Percentiles rank a stretch among this genome's conserved stretches.
Conservation (phyloP, 306 rosid genomes). For the Herpetospermum pedunculosum region DNA sequence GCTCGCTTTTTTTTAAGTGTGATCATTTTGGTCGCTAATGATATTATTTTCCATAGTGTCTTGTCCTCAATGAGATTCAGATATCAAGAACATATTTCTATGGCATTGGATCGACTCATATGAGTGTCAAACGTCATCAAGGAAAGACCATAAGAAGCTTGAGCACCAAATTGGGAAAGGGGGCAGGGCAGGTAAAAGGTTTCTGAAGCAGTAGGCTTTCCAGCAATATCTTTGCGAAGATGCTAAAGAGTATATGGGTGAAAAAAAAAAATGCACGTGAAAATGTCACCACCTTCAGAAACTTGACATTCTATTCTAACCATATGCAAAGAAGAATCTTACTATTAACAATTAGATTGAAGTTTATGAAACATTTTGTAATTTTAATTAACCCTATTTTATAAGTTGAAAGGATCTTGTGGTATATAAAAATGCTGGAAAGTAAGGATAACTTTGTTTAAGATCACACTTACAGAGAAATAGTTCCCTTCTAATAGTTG, state of each 20-base stretch:
- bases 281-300: neutral
- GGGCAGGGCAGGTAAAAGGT: neutral
- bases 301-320: neutral
- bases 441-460: neutral
- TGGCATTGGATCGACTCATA: neutral
- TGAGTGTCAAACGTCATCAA: neutral
- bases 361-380: neutral
- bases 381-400: neutral
- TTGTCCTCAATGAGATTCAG: neutral
- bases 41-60: neutral
- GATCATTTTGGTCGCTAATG: neutral
- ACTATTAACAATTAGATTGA: neutral
- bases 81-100: neutral
- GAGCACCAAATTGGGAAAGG: neutral
- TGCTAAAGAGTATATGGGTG: neutral
- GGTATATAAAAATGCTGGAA: neutral
- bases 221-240: neutral
- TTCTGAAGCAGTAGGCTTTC: neutral
- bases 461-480: neutral
- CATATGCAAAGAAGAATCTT: neutral
- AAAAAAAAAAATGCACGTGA: neutral
- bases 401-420: neutral
- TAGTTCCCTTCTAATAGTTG: neutral
- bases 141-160: neutral
- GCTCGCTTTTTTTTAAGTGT: neutral